A percentile compares a stretch with the other conserved stretches of the same genome.
These are phyloP conservation scores for Podospora australis DNA, from an alignment of 495 filamentous ascomycete species.

Conservation along the genomic window DNA sequence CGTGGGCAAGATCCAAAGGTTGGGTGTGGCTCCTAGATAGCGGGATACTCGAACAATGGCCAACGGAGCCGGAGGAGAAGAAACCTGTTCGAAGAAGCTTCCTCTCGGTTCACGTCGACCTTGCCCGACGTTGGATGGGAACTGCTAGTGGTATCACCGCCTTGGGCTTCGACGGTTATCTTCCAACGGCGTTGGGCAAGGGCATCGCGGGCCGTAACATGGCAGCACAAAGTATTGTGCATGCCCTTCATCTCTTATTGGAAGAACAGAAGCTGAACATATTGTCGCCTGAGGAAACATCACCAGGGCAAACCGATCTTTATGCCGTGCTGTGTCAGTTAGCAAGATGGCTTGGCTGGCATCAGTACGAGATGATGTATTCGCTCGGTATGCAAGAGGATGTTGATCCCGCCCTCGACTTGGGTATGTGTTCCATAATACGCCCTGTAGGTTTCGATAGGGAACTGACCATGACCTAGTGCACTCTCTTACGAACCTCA, in stretches of 20 bases:
- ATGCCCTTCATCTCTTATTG: slow-evolving; percentile 73
- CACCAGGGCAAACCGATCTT: slow-evolving; percentile 48
- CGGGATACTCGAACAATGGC: slow-evolving; percentile 26
- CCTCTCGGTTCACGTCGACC: slow-evolving; percentile 34
- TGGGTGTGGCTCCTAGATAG: slow-evolving; percentile 72
- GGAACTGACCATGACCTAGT: slow-evolving; percentile 14
- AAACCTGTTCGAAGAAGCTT: slow-evolving; percentile 28
- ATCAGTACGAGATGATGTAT: slow-evolving; percentile 65
- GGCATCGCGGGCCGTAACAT: slow-evolving; percentile 49
- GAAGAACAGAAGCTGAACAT: slow-evolving; percentile 86
- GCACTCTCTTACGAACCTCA: slow-evolving; percentile 7
- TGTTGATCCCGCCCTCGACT: slow-evolving; percentile 11
- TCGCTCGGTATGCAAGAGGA: slow-evolving; percentile 57
- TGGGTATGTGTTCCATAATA: too few relatives aligned
- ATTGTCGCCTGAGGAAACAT: slow-evolving; percentile 49
- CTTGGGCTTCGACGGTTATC: slow-evolving; percentile 48
- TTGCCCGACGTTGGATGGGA: slow-evolving; percentile 51
- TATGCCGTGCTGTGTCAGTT: slow-evolving; percentile 72
- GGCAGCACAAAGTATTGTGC: slow-evolving; percentile 60
- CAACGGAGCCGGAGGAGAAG: slow-evolving; percentile 8
- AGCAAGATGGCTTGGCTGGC: slow-evolving; percentile 78
- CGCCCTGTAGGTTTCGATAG: too few relatives aligned
- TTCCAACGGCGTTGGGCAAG: slow-evolving; percentile 54
- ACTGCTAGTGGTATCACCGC: slow-evolving; percentile 46
- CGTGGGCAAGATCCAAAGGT: slow-evolving; percentile 59